Conservation (phyloP, 805 yeast species). For the Starmerella potacharoeniae region DNA sequence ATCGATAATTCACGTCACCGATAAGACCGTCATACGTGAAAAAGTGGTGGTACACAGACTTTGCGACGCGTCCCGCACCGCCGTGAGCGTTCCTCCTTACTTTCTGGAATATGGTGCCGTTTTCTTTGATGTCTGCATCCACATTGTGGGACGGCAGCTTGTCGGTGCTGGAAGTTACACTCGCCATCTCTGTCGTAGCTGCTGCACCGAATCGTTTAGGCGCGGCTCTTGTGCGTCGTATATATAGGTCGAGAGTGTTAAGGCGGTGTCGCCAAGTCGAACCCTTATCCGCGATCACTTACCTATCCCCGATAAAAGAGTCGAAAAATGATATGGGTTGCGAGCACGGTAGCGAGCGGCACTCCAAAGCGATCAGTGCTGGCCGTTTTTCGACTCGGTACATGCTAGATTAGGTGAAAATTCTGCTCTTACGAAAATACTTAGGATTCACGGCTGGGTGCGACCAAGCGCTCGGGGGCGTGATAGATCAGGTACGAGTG, state of each 20-base stretch:
- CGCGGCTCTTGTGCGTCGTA: neutral
- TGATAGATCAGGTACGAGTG: neutral
- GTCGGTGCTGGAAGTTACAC: neutral
- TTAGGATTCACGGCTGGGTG: too few relatives aligned
- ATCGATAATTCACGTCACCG: constrained; percentile 80
- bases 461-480: too few relatives aligned
- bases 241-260: neutral
- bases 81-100: neutral
- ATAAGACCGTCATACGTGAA: constrained; percentile 69
- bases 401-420: too few relatives aligned
- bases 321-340: neutral
- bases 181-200: neutral
- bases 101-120: constrained; percentile 6
- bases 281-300: neutral
- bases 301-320: neutral
- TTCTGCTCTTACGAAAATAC: too few relatives aligned
- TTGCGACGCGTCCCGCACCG: neutral
- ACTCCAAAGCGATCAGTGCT: neutral
- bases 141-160: neutral
- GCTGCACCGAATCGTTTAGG: neutral
- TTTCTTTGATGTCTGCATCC: neutral
- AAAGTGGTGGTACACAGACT: constrained; percentile 25
- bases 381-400: neutral
- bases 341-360: neutral
- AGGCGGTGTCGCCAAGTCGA: neutral